Percentiles rank a stretch among this genome's conserved stretches.
phyloP scores from a whole-genome alignment of 208 protist species.

The Porcisia deanei region DNA sequence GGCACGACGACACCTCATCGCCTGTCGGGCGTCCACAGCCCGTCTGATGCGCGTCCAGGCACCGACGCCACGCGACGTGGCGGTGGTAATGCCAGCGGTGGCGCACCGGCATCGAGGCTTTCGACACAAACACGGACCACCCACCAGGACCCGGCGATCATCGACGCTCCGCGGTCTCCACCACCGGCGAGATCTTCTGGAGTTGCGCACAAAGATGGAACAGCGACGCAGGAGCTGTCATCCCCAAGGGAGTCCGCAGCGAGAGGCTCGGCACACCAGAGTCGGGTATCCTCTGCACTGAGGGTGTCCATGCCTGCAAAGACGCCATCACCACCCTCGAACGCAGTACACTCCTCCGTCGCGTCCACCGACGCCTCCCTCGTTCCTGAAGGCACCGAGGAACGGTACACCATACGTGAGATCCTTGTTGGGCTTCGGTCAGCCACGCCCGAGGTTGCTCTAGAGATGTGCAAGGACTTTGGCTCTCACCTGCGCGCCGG shows the following conservation, averaged over 20 bases:
- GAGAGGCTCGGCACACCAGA: neutral
- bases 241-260: neutral
- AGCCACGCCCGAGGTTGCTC: slow-evolving; percentile 51
- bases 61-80: neutral
- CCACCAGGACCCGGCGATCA: neutral
- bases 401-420: slow-evolving; percentile 74
- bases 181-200: neutral
- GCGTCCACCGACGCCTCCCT: neutral
- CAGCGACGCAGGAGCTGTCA: neutral
- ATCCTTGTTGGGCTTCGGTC: slow-evolving; percentile 77
- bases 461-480: slow-evolving; percentile 71
- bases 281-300: neutral
- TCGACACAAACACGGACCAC: neutral
- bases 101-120: neutral
- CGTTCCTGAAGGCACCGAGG: slow-evolving; percentile 24
- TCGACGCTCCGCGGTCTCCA: neutral
- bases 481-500: slow-evolving; percentile 56
- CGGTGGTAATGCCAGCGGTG: neutral
- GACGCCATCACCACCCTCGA: neutral
- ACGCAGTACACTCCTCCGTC: neutral
- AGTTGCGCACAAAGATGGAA: neutral
- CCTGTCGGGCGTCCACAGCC: neutral
- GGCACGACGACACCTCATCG: slow-evolving; percentile 21
- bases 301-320: neutral
- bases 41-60: neutral